Base-by-base conservation (phyloP, 768 basidiomycete species). In the Paxillus ammoniavirescens region DNA sequence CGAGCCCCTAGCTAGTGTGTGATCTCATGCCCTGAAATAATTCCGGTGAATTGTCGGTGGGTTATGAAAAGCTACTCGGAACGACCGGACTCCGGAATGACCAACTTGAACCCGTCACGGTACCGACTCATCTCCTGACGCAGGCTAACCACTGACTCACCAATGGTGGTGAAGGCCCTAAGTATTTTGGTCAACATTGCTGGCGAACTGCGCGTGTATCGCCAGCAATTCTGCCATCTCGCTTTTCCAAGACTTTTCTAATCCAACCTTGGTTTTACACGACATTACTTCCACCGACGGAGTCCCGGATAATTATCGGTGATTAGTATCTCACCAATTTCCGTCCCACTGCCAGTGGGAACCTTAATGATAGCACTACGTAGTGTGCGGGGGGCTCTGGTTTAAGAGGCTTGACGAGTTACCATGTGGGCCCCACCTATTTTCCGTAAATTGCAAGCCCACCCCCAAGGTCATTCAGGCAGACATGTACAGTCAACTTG, bases 221-320 rank as follows among this genome's bases (percentile, higher is more conserved):
- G 26, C 26, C 26, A 26, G 2, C 26, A 26, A 26, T 26, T 26
- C 26, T 26, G 26, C 26, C 12, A 33, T 33, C 44, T 48, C 17
- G 36, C 30, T 37, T 21, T 48, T 44, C 23, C 33, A 17, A 46
- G 6, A 21, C n/a, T 35, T 48, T 42, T 26, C 30, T 21, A 15
- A 31, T 15, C 31, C 18, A 46, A 30, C 40, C 40, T 31, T 38
- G 37, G 38, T 21, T 21, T 21, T 21, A 21, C 21, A 21, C 21
- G 21, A 21, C 26, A 26, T 26, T 4, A n/a, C 35, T 35, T 35
- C 44, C 9, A n/a, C 46, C 17, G 10, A 31, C 8, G 10, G 8
- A 31, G 42, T 58, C 66, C 55, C 79, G 79, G 82, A 80, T 63
- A 69, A 74, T 76, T 70, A 64, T 82, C 79, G 80, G 81, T 57